A percentile compares a stretch with the other conserved stretches of the same genome.
Conservation (phyloP, 2,329 filamentous ascomycete genomes). For the Fusarium burgessii region DNA sequence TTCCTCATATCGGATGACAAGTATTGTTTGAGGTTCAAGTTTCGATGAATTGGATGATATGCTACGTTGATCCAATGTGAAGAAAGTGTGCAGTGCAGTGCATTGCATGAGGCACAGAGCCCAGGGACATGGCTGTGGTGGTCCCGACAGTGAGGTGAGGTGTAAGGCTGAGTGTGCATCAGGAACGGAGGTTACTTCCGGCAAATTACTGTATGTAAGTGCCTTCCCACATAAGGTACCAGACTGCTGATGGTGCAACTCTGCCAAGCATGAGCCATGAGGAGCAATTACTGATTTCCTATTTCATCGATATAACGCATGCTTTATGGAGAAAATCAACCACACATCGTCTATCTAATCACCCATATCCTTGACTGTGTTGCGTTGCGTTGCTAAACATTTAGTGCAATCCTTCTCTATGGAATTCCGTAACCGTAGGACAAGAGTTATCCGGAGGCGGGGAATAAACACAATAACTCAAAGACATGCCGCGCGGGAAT, state of each 20-base stretch:
- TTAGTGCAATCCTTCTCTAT: not conserved
- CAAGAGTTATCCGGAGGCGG: not conserved
- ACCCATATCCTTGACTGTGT: not conserved
- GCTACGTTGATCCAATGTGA: slow-evolving; percentile 7
- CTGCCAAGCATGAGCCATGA: not conserved
- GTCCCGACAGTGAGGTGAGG: slow-evolving; percentile 41
- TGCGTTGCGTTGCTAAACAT: not conserved
- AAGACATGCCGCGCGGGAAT: not conserved
- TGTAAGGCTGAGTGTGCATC: slow-evolving; percentile 34
- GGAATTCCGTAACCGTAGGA: slow-evolving; percentile 6
- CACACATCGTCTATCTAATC: slow-evolving; percentile 1
- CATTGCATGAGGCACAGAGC: slow-evolving; percentile 17
- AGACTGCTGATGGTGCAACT: not conserved
- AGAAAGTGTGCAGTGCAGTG: slow-evolving; percentile 11
- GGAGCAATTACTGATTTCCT: slow-evolving; percentile 22
- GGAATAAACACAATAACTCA: not conserved
- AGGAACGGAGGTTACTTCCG: slow-evolving; percentile 5
- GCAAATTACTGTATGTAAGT: slow-evolving; percentile 18
- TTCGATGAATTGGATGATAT: slow-evolving; percentile 8
- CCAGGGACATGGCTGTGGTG: slow-evolving; percentile 23
- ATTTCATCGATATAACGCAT: not conserved
- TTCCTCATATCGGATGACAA: not conserved
- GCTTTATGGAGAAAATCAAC: not conserved
- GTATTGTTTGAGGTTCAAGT: slow-evolving; percentile 10
- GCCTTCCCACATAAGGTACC: not conserved